A percentile compares a stretch with the other conserved stretches of the same genome.
Evolutionary conservation across 768 basidiomycete genomes (phyloP).

Genomic region (Cystobasidium onofrii): DNA sequence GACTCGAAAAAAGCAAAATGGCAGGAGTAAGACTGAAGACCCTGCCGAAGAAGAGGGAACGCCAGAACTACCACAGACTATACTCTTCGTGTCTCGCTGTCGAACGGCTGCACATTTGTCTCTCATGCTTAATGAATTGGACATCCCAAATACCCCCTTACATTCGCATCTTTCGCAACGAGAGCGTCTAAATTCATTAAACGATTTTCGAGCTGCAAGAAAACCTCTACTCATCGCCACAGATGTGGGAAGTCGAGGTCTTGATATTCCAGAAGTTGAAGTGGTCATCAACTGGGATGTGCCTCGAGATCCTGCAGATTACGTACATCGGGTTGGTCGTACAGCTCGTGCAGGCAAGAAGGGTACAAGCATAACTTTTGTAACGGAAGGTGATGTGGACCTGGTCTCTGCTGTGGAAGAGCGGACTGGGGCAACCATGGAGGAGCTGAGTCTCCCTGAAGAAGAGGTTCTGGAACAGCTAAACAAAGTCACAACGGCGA

Average conservation of each 20-base stretch:
- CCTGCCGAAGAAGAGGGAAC: slow-evolving; percentile 28
- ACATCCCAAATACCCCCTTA: slow-evolving; percentile 75
- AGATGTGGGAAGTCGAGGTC: slow-evolving; percentile 86
- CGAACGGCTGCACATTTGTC: slow-evolving; percentile 86
- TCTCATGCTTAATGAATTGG: slow-evolving; percentile 51
- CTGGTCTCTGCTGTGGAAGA: slow-evolving; percentile 72
- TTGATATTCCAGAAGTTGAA: slow-evolving; percentile 93
- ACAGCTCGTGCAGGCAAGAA: slow-evolving; percentile 88
- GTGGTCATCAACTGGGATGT: slow-evolving; percentile 97
- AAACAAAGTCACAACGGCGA: slow-evolving; percentile 83
- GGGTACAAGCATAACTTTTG: slow-evolving; percentile 84
- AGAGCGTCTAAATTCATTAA: slow-evolving; percentile 73
- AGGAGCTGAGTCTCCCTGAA: slow-evolving; percentile 69
- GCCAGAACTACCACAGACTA: slow-evolving; percentile 78
- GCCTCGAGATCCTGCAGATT: slow-evolving; percentile 73
- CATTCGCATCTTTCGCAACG: slow-evolving; percentile 91
- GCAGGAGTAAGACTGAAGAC: slow-evolving; percentile 40
- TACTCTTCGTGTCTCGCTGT: slow-evolving; percentile 80
- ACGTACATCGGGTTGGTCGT: slow-evolving; percentile 91
- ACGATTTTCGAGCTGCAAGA: slow-evolving; percentile 71
- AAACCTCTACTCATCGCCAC: slow-evolving; percentile 89
- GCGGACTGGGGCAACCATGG: slow-evolving; percentile 66
- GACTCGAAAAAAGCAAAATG: slow-evolving; percentile 41
- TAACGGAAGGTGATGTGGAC: slow-evolving; percentile 87
- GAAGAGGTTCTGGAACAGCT: slow-evolving; percentile 70